Evolutionary conservation across 257 asterid genomes (phyloP).

Genomic region (Lavandula angustifolia): DNA sequence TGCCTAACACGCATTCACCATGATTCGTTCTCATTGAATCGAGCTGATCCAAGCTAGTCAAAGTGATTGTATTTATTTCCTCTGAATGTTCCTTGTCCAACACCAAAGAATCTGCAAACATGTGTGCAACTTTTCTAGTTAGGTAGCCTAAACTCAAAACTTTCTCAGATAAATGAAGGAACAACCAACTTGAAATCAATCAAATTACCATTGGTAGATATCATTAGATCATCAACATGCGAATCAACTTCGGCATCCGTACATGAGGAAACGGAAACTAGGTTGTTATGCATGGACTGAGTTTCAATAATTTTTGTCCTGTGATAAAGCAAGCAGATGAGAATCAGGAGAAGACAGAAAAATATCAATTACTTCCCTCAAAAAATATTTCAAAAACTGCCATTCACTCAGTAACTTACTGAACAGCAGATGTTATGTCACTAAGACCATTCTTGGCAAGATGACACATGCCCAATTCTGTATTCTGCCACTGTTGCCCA

Average conservation of each 20-base stretch:
- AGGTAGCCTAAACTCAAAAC: neutral
- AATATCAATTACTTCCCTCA: too few species aligned
- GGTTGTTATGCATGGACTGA: too few species aligned
- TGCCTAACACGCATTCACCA: constrained; percentile 45
- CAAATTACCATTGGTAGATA: constrained; percentile 49
- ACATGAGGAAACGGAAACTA: neutral
- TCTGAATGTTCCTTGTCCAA: constrained; percentile 52
- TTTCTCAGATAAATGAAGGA: neutral
- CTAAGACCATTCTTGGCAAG: constrained; percentile 42
- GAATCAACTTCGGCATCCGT: constrained; percentile 45
- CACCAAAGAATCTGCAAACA: constrained; percentile 56
- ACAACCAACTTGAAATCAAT: neutral
- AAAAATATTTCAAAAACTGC: too few species aligned
- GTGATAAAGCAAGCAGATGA: too few species aligned
- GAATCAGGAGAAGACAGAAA: too few species aligned
- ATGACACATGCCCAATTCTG: constrained; percentile 38
- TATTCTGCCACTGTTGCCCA: constrained; percentile 51
- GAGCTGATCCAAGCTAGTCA: constrained; percentile 50
- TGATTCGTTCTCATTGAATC: constrained; percentile 44
- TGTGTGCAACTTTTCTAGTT: constrained; percentile 3
- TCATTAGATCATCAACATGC: constrained; percentile 39
- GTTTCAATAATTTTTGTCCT: too few species aligned
- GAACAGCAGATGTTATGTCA: constrained; percentile 39
- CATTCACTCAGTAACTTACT: too few species aligned
- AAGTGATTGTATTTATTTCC: constrained; percentile 44